Evolutionary conservation across 1,284 basidiomycete genomes (phyloP).

Genomic region (Tetrapyrgos nigripes): DNA sequence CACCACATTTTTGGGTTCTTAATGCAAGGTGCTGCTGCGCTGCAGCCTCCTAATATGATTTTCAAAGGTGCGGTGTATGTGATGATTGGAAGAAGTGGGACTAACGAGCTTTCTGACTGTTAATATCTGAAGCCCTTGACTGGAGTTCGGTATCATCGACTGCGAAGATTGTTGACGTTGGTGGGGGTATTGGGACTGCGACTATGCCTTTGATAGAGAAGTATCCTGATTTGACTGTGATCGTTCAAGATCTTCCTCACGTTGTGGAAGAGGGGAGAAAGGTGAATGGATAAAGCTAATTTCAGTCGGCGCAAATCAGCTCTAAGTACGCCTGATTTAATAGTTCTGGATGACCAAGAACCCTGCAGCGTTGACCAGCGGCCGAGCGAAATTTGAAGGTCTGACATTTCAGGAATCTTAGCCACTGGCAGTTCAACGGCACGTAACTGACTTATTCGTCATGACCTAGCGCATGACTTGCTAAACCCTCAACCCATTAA

Average conservation of each 20-base stretch:
- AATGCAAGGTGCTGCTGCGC: constrained; percentile 37
- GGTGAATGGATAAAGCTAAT: constrained; percentile 24
- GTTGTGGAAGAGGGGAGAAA: constrained; percentile 36
- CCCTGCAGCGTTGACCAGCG: constrained; percentile 29
- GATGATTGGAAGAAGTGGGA: neutral
- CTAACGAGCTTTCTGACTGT: neutral
- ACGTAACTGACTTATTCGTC: neutral
- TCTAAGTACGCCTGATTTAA: neutral
- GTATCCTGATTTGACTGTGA: constrained; percentile 35
- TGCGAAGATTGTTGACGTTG: constrained; percentile 48
- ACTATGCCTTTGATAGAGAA: constrained; percentile 32
- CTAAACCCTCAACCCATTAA: constrained; percentile 36
- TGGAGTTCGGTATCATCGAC: constrained; percentile 38
- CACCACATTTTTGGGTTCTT: constrained; percentile 37
- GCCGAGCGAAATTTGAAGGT: constrained; percentile 35
- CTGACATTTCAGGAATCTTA: neutral
- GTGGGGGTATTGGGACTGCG: constrained; percentile 46
- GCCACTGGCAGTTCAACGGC: neutral
- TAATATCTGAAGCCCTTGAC: constrained; percentile 29
- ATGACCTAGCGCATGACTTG: constrained; percentile 42
- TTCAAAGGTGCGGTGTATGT: constrained; percentile 30
- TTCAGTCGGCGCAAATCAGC: neutral
- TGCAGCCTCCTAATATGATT: constrained; percentile 33
- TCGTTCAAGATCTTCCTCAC: constrained; percentile 43
- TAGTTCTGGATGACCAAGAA: constrained; percentile 30